These are phyloP conservation scores for Clavispora carvajalis DNA, from an alignment of 805 yeast species.

Conservation along the genomic window DNA sequence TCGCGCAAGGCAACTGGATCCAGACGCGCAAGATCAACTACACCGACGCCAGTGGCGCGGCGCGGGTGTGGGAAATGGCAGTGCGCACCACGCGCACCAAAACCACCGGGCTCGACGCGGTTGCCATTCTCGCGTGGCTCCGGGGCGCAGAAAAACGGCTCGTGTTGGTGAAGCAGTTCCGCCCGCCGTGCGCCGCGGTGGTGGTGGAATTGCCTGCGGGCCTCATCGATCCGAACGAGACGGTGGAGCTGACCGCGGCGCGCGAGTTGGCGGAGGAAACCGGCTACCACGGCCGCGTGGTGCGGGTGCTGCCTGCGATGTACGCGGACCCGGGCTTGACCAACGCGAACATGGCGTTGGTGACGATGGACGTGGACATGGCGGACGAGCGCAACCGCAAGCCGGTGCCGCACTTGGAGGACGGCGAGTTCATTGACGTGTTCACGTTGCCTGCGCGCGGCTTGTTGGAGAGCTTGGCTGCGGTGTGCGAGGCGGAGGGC, in stretches of 20 bases:
- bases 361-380: constrained; percentile 74
- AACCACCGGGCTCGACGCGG: constrained; percentile 70
- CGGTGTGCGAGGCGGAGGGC: constrained; percentile 53
- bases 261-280: constrained; percentile 91
- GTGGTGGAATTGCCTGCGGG: constrained; percentile 97
- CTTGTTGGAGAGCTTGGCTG: constrained; percentile 50
- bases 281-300: constrained; percentile 73
- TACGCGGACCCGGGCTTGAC: constrained; percentile 82
- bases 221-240: constrained; percentile 77
- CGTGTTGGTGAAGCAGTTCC: constrained; percentile 79
- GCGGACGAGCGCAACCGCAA: constrained; percentile 55
- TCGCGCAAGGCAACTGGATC: constrained; percentile 40
- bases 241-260: constrained; percentile 72
- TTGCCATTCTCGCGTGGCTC: constrained; percentile 77
- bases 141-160: constrained; percentile 36
- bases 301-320: constrained; percentile 24
- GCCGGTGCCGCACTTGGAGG: constrained; percentile 78
- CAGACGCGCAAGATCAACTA: constrained; percentile 61
- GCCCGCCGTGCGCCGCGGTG: constrained; percentile 88
- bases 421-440: constrained; percentile 88
- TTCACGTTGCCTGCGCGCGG: constrained; percentile 61
- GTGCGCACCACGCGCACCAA: constrained; percentile 67
- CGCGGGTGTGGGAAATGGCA: constrained; percentile 88
- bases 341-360: constrained; percentile 79
- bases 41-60: constrained; percentile 61